Evolutionary conservation across 768 basidiomycete genomes (phyloP).

Genomic region (Clitopilus hobsonii): DNA sequence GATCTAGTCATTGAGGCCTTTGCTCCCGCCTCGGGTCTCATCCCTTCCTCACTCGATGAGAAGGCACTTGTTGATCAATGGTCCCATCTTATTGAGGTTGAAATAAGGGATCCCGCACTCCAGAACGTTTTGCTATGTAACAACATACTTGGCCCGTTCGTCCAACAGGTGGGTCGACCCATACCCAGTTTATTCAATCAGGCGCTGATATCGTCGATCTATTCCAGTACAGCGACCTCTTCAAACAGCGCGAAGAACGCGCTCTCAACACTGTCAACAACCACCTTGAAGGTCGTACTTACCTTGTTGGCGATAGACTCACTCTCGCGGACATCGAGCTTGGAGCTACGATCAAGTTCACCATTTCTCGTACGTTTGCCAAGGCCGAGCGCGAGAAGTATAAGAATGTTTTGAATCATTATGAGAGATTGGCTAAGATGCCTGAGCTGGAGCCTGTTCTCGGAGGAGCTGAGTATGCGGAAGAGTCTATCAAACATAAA

Average conservation of each 20-base stretch:
- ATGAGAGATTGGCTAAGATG: constrained; percentile 86
- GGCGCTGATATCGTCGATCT: not conserved
- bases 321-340: constrained; percentile 84
- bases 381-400: constrained; percentile 57
- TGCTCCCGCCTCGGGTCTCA: not conserved
- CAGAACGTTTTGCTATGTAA: too few species aligned
- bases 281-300: constrained; percentile 75
- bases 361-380: constrained; percentile 56
- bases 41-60: not conserved
- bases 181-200: too few species aligned
- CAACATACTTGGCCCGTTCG: too few species aligned
- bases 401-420: constrained; percentile 76
- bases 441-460: constrained; percentile 66
- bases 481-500: constrained; percentile 66
- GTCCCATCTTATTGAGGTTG: not conserved
- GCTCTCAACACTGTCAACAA: constrained; percentile 67
- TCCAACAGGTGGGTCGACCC: not conserved
- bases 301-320: constrained; percentile 90
- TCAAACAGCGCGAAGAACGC: constrained; percentile 35
- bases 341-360: constrained; percentile 52
- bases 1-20: too few species aligned
- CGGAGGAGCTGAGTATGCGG: constrained; percentile 52
- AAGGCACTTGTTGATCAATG: not conserved
- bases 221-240: not conserved
- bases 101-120: not conserved